Conservation (phyloP, 768 basidiomycete species). For the Pleurotus platypus region DNA sequence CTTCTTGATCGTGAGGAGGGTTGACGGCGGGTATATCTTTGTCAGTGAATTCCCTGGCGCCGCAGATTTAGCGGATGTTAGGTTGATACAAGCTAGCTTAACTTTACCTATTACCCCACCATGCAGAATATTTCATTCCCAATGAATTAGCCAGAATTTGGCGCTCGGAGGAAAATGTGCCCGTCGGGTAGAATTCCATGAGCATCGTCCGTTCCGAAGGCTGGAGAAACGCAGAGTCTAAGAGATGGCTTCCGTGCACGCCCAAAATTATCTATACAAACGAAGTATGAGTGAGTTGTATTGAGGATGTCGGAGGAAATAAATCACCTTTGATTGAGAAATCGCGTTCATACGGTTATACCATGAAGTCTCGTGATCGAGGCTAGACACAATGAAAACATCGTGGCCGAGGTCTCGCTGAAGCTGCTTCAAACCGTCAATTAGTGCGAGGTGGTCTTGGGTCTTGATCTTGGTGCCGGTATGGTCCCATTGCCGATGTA, state of each 20-base stretch:
- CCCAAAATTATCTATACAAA: constrained; percentile 53
- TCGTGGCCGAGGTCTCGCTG: constrained; percentile 49
- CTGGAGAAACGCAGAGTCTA: constrained; percentile 71
- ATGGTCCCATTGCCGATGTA: constrained; percentile 29
- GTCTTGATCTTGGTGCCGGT: constrained; percentile 45
- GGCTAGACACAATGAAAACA: constrained; percentile 49
- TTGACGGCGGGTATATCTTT: constrained; percentile 24
- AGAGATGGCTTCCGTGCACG: constrained; percentile 54
- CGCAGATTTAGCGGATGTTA: constrained; percentile 3
- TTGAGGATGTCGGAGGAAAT: constrained; percentile 1
- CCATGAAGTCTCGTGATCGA: constrained; percentile 46
- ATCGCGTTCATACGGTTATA: constrained; percentile 61
- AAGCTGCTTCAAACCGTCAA: constrained; percentile 53
- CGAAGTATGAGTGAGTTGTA: constrained; percentile 9
- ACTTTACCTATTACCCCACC: constrained; percentile 30
- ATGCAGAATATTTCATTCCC: constrained; percentile 56
- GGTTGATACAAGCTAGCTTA: background rate
- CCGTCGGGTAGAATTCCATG: constrained; percentile 74
- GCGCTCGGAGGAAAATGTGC: constrained; percentile 61
- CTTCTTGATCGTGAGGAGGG: constrained; percentile 19
- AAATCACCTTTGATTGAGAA: constrained; percentile 62
- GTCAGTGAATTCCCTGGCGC: constrained; percentile 30
- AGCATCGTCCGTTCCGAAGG: constrained; percentile 56
- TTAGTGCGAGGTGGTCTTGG: constrained; percentile 57
- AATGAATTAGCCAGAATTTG: constrained; percentile 53